Evolutionary conservation across 768 basidiomycete genomes (phyloP), one percentile per base, ranked within the genome.

Genomic region (Clitopilus hobsonii): DNA sequence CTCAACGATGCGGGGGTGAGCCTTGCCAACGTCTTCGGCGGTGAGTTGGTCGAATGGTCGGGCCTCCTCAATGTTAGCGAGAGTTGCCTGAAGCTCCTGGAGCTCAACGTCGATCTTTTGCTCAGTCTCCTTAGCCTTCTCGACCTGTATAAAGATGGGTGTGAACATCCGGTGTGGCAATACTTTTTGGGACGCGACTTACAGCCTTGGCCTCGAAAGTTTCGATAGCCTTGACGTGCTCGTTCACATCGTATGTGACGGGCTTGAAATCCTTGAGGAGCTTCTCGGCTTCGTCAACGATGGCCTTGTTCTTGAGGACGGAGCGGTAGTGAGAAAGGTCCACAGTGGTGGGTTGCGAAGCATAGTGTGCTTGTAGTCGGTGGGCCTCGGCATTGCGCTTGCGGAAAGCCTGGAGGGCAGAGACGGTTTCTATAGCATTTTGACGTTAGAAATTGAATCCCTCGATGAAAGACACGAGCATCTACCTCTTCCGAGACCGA

Each of bases 1-100:
- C 73, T 97, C 86, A 32, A 79, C 75, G 70, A 98, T 86, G 71
- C 92, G 91, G 16, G 97, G 97, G 73, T 97, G 89, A 23, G 96
- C 96, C 58, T 86, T 80, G 61, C 87, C 86, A 62, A 98, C 91
- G 58, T 99, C 96, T 66, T 89, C 86, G 58, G 86, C 79, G 29
- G 94, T 95, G 61, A 99, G 81, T 64, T 98, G 91, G 68, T 98
- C 94, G 74, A 99, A 97, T 6, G 96, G 91, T 74, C 97, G 88
- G 38, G 95, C 94, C 51, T 95, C 86, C 77, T 98, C 90, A 58
- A 99, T 98, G 82, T 99, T 97, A 62, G 89, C 86, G 58, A 98
- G 88, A 24, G 97, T 98, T 38, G 83, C 85, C 73, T 94, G 88
- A 62, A 99, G 88, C 65, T 92, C 86, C 71, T 88, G 84, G 63